Conservation (phyloP, 257 asterid genomes). For the Solanum neorickii region DNA sequence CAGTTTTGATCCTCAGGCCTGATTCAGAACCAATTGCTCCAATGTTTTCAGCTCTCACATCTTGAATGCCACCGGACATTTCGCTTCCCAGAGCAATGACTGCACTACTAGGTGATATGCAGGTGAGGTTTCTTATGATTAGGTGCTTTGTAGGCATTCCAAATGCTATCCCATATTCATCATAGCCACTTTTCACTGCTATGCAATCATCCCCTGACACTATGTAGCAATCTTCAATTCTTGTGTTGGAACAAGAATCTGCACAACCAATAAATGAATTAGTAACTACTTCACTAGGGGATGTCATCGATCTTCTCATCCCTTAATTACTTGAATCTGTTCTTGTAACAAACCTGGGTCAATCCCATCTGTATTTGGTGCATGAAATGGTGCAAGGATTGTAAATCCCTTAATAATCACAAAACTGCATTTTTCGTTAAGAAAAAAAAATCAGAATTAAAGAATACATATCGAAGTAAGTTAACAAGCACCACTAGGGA, state of each 20-base stretch:
- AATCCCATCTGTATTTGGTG: conserved; percentile 73
- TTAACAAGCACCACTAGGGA: neutral
- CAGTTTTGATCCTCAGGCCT: conserved; percentile 53
- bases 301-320: neutral
- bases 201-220: conserved; percentile 77
- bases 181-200: conserved; percentile 80
- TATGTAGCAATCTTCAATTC: conserved; percentile 45
- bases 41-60: conserved; percentile 52
- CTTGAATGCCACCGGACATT: conserved; percentile 68
- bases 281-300: neutral
- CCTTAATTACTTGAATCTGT: neutral
- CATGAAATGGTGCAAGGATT: conserved; percentile 35
- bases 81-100: conserved; percentile 76
- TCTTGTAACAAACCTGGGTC: conserved; percentile 44
- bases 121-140: conserved; percentile 38
- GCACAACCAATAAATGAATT: neutral
- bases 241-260: conserved; percentile 64
- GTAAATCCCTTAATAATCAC: conserved; percentile 48
- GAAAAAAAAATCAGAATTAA: neutral
- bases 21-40: conserved; percentile 40
- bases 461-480: neutral
- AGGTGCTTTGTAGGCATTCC: conserved; percentile 43
- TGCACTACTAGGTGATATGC: conserved; percentile 72
- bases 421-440: conserved; percentile 10
- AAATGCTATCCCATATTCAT: conserved; percentile 40